Evolutionary conservation across 768 basidiomycete genomes (phyloP).

Genomic region (Strobilomyces dryophilus): DNA sequence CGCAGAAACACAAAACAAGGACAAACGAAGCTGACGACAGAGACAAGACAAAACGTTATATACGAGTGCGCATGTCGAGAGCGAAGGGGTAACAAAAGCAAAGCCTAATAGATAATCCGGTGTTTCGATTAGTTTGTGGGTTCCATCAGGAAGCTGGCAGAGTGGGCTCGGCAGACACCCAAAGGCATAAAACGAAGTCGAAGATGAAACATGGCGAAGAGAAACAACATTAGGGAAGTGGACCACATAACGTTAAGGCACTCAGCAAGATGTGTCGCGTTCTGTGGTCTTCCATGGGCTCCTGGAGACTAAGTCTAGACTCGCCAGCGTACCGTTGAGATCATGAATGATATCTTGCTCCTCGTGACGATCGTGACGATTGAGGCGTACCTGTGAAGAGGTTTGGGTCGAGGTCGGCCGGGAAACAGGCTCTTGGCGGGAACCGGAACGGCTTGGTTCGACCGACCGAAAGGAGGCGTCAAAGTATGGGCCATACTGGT

Average conservation of each 20-base stretch:
- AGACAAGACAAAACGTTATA: conserved; percentile 33
- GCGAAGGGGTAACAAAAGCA: conserved; percentile 35
- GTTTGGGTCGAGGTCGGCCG: conserved; percentile 50
- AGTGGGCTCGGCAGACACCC: conserved; percentile 15
- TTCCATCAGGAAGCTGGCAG: conserved; percentile 15
- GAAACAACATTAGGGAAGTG: conserved; percentile 5
- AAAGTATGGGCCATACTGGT: conserved; percentile 43
- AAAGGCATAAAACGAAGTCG: conserved; percentile 23
- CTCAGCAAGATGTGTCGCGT: conserved; percentile 19
- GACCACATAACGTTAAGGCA: conserved; percentile 4
- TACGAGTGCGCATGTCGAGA: conserved; percentile 35
- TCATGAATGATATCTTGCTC: conserved; percentile 60
- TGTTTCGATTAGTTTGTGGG: conserved; percentile 27
- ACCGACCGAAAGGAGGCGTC: conserved; percentile 38
- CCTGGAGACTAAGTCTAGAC: conserved; percentile 57
- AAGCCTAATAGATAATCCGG: conserved; percentile 31
- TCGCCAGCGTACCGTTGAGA: conserved; percentile 73
- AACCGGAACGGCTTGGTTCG: conserved; percentile 38
- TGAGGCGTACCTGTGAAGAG: conserved; percentile 21
- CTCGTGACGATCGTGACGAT: conserved; percentile 24
- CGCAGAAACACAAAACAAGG: conserved; percentile 30
- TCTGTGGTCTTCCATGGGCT: conserved; percentile 31
- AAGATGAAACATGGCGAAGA: conserved; percentile 10
- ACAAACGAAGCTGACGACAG: conserved; percentile 24
- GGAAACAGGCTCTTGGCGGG: conserved; percentile 48